Conservation (phyloP, 352 stramenopile genomes). For the Globisporangium echinulatum region DNA sequence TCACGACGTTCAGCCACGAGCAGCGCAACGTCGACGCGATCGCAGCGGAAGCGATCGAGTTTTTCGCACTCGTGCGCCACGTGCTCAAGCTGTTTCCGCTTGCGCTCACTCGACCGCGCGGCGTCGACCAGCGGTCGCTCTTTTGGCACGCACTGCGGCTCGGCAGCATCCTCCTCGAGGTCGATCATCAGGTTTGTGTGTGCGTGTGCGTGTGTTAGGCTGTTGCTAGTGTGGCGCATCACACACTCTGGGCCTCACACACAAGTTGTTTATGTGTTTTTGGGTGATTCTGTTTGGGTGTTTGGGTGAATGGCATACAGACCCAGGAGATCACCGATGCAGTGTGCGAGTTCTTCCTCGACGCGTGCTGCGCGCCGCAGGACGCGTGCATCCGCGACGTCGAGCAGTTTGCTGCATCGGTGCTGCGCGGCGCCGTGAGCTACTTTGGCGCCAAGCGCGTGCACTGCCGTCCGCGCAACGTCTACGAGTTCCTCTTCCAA, state of each 20-base stretch:
- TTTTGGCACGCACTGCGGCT: constrained; percentile 42
- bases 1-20: constrained; percentile 29
- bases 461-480: constrained; percentile 40
- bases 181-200: constrained; percentile 46
- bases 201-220: neutral
- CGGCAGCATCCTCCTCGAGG: constrained; percentile 37
- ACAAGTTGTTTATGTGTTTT: too few species aligned
- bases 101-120: constrained; percentile 19
- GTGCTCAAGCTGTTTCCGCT: constrained; percentile 39
- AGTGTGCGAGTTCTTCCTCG: constrained; percentile 53
- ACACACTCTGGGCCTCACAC: too few species aligned
- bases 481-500: constrained; percentile 73
- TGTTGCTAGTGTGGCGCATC: neutral
- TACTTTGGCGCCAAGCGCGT: constrained; percentile 42
- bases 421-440: constrained; percentile 38
- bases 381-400: constrained; percentile 28
- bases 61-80: constrained; percentile 35
- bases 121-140: constrained; percentile 19
- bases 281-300: too few species aligned
- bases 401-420: constrained; percentile 24
- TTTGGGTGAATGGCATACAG: constrained; percentile 10
- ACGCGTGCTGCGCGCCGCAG: constrained; percentile 32
- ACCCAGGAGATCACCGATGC: constrained; percentile 59
- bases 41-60: constrained; percentile 41
- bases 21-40: constrained; percentile 31